Base-by-base conservation (phyloP, 148 eudicot species). In the Rhododendron mucronatum region DNA sequence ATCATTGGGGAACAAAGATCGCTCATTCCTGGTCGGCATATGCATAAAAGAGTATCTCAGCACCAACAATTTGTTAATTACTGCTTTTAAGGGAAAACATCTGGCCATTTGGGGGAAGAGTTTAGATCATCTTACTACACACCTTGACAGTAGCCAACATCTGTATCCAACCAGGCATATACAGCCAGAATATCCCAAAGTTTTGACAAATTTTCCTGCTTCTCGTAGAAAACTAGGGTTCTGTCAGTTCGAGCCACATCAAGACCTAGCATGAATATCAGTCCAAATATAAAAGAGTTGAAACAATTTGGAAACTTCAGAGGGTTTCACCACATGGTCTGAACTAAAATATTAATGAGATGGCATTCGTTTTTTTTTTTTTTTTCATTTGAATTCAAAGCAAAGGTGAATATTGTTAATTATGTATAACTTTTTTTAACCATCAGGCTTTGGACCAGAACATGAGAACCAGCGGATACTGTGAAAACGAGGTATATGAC, bases 1-100 rank as follows among this genome's bases (percentile, higher is more conserved):
- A 95, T 91, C 98, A 97, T 93, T 81, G 99, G 99, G 85, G 98
- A 97, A 91, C 99, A 97, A 85, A 97, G 94, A 91, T 97, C 99
- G 59, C 98, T 95, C 99, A 97, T 97, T 87, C 99, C 98, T 97
- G 92, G 84, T 79, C 79, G 81, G 59, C 87, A 82, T 41, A 84
- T 82, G 55, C 44, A 55, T 28, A 87, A 85, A 83, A 28, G 48
- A 55, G 80, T 74, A 26, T 35, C 79, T 85, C 81, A 88, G 57
- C 82, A 86, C 73, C 69, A 55, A 50, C 69, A 81, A 50, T 50
- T 75, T 80, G 23, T 53, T 45, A 63, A 48, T 44, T 15, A 50
- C 45, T 26, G 61, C 44, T 44, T 18, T 71, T 8, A 35, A 67
- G n/a, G 50, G 26, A 7, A 33, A 83, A 83, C 14, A 12, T 41